Evolutionary conservation across 768 basidiomycete species (phyloP), one percentile per base, ranked within the genome.

Genomic region (Termitomyces sp.): DNA sequence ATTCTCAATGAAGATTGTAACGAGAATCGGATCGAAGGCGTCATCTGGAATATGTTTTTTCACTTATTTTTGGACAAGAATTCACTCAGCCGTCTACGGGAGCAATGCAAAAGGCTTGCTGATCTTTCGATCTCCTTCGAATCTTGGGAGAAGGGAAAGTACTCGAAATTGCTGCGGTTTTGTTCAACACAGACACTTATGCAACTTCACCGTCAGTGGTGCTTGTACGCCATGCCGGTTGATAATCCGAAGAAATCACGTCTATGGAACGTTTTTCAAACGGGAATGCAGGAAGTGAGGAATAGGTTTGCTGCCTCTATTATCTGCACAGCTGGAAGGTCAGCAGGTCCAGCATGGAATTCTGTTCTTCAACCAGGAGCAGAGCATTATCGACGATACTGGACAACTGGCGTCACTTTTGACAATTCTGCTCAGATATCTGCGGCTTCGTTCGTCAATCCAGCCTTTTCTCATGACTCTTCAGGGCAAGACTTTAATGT

Each of bases 21-120:
- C 40, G 26, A 64, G 0, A 16, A 61, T 2, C 46, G 55, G 23
- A 64, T 60, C 4, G 56, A 64, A 10, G 50, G 50, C 3, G 59
- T 32, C 9, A 63, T 75, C 9, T 84, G 79, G 79, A 74, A 77
- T 54, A 74, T 80, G 3, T 84, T 80, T 68, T 82, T 75, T 60
- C 78, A 83, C 61, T 67, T 82, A 46, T 78, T 73, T 58, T 60
- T 84, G 14, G 76, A 82, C 67, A 61, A 77, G 28, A 32, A 35
- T 3, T 68, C 77, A 0, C 64, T 74, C 14, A 50, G 66, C 0
- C 50, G 71, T n/a, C 56, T 84, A 20, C 53, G 71, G 3, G 49
- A 61, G 0, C 82, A 82, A 36, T 80, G 77, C 60, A 60, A 61
- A 6, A 74, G 71, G 55, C 75, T 83, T 16, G 48, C 75, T 14